Percentiles rank a stretch among this genome's conserved stretches.
Conservation (phyloP, 257 asterid species). For the Primulina tabacum region DNA sequence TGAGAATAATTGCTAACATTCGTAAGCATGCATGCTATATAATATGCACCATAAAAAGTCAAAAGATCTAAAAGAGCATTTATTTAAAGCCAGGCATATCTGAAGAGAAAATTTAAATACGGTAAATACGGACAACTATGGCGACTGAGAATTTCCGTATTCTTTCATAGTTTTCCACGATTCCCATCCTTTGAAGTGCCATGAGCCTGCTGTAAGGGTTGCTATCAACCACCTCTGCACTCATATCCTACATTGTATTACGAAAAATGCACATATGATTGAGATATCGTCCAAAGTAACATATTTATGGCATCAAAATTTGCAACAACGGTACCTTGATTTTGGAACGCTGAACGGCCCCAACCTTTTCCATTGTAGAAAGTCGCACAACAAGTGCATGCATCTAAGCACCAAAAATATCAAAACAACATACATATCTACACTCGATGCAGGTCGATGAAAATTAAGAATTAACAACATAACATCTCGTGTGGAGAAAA, state of each 20-base stretch:
- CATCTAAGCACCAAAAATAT: conserved; percentile 41
- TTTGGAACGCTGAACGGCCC: conserved; percentile 54
- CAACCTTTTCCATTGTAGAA: conserved; percentile 39
- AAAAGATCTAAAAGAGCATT: background rate
- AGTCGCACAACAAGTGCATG: conserved; percentile 52
- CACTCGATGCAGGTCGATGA: too few relatives aligned
- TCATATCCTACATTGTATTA: conserved; percentile 63
- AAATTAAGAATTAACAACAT: too few relatives aligned
- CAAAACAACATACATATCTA: conserved; percentile 8
- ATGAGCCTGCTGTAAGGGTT: conserved; percentile 96
- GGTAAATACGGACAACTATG: conserved; percentile 69
- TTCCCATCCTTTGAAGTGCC: conserved; percentile 99
- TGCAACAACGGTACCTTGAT: conserved; percentile 53
- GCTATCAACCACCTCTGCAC: conserved; percentile 94
- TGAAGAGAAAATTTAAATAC: conserved; percentile 32
- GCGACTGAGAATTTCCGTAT: conserved; percentile 85
- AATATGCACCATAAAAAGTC: background rate
- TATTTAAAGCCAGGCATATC: background rate
- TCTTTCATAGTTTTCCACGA: conserved; percentile 86
- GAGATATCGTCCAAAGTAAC: conserved; percentile 5
- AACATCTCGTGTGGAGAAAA: too few relatives aligned
- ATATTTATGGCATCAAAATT: conserved; percentile 7
- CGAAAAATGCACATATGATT: conserved; percentile 1
- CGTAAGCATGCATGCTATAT: background rate
- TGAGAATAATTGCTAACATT: background rate